Percentiles rank a stretch among this genome's conserved stretches.
phyloP scores from a whole-genome alignment of 805 yeast genomes.

The Pichia deserticola region DNA sequence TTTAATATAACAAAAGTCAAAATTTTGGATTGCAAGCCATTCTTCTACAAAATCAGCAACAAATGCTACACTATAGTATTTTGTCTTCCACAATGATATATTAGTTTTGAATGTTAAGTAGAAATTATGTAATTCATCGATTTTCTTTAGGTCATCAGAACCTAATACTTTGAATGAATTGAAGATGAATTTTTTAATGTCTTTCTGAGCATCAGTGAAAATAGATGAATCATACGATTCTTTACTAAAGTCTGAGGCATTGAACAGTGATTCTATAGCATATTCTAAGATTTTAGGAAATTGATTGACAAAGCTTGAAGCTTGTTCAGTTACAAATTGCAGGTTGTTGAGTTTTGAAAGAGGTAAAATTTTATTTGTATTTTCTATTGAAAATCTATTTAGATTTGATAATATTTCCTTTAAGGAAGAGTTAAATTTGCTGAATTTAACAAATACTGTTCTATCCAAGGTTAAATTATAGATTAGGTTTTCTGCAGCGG shows the following conservation, averaged over 20 bases:
- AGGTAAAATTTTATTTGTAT: neutral
- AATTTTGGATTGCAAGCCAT: constrained; percentile 34
- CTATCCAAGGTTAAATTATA: constrained; percentile 49
- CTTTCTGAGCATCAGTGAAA: constrained; percentile 21
- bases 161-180: constrained; percentile 8
- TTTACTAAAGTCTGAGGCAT: constrained; percentile 9
- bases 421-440: constrained; percentile 10
- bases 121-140: constrained; percentile 20
- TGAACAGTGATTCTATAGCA: constrained; percentile 18
- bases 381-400: constrained; percentile 2
- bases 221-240: constrained; percentile 9
- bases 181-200: constrained; percentile 11
- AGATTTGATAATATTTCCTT: constrained; percentile 6
- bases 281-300: constrained; percentile 33
- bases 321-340: neutral
- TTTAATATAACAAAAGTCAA: constrained; percentile 8
- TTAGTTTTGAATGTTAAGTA: constrained; percentile 20
- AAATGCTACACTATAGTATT: constrained; percentile 32
- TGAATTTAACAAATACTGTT: constrained; percentile 35
- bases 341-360: neutral
- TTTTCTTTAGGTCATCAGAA: constrained; percentile 11
- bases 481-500: constrained; percentile 65
- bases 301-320: constrained; percentile 19
- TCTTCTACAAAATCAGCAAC: constrained; percentile 39
- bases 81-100: constrained; percentile 31